These are phyloP conservation scores for Lyophyllum shimeji DNA, from an alignment of 768 basidiomycete species.

Conservation along the genomic window DNA sequence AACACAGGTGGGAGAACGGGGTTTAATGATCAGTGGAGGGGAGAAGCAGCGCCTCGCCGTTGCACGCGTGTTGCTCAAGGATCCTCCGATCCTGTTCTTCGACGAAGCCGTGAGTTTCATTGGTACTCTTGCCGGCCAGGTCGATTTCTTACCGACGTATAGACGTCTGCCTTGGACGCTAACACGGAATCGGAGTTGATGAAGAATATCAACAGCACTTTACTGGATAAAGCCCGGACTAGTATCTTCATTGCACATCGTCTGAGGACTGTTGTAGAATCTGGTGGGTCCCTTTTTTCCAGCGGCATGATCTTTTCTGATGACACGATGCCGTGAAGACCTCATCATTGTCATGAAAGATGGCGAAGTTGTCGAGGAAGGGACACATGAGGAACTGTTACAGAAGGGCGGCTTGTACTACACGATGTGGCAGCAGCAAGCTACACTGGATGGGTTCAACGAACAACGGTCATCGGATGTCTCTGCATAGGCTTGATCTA, in stretches of 20 bases:
- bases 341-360: slow-evolving; percentile 91
- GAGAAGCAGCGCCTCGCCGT: slow-evolving; percentile 98
- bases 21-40: slow-evolving; percentile 97
- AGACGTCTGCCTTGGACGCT: slow-evolving; percentile 96
- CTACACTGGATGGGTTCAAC: slow-evolving; percentile 36
- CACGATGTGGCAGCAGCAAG: slow-evolving; percentile 83
- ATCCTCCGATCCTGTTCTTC: slow-evolving; percentile 95
- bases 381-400: slow-evolving; percentile 88
- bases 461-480: slow-evolving; percentile 11
- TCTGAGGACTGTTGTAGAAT: slow-evolving; percentile 85
- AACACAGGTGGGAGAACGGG: slow-evolving; percentile 94
- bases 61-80: slow-evolving; percentile 88
- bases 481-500: neutral
- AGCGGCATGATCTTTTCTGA: slow-evolving; percentile 1
- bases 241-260: slow-evolving; percentile 97
- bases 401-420: slow-evolving; percentile 67
- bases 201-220: slow-evolving; percentile 83
- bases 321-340: slow-evolving; percentile 46
- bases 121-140: neutral
- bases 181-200: slow-evolving; percentile 95
- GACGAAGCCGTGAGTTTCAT: slow-evolving; percentile 84
- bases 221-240: slow-evolving; percentile 79
- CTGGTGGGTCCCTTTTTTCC: slow-evolving; percentile 50
- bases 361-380: slow-evolving; percentile 90
- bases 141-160: neutral